Base-by-base conservation (phyloP, 139 green algal species). In the Raphidocelis subcapitata region DNA sequence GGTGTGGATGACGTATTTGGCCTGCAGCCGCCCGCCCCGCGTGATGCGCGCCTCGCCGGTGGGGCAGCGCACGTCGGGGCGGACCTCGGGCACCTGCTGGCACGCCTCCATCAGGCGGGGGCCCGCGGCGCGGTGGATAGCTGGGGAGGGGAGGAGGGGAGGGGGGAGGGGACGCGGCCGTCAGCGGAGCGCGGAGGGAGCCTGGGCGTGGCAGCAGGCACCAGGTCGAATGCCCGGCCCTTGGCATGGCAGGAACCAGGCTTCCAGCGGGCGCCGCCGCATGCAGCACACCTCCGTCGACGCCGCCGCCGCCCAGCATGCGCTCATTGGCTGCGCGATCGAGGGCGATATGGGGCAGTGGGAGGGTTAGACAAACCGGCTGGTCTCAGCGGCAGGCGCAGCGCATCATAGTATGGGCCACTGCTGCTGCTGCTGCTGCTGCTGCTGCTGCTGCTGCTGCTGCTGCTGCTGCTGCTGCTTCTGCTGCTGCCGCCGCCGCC, bases 291-390 rank as follows among this genome's bases (percentile, higher is more conserved):
- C 83, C 77, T 72, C 89, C 90, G 68, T 97, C 93, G 29, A 98
- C 93, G 0, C 93, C 93, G 12, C 88, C 91, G 5, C 93, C 93
- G 20, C 93, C 93, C 54, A 97, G 79, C 91, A 97, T 95, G 1
- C 84, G 56, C 68, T 93, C 79, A 35, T 97, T 95, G 21, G 91
- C 90, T 91, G 84, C 56, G 71, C 26, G 56, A 24, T 16, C 63
- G 70, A 32, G 29, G 29, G 16, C 28, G 2, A 33, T 51, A 23
- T 37, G 5, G 37, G 18, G 41, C 23, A 61, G 44, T 1, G 24
- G 5, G 1, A 4, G 49, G 56, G 1, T 18, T 31, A 24, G 49
- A n/a, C n/a, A n/a, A n/a, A n/a, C n/a, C n/a, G n/a, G n/a, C n/a
- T n/a, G n/a, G n/a, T n/a, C n/a, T n/a, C n/a, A n/a, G n/a, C n/a